Evolutionary conservation across 2,329 filamentous ascomycete genomes (phyloP), one percentile per base, ranked within the genome.

Genomic region (Verticillium alfalfae): DNA sequence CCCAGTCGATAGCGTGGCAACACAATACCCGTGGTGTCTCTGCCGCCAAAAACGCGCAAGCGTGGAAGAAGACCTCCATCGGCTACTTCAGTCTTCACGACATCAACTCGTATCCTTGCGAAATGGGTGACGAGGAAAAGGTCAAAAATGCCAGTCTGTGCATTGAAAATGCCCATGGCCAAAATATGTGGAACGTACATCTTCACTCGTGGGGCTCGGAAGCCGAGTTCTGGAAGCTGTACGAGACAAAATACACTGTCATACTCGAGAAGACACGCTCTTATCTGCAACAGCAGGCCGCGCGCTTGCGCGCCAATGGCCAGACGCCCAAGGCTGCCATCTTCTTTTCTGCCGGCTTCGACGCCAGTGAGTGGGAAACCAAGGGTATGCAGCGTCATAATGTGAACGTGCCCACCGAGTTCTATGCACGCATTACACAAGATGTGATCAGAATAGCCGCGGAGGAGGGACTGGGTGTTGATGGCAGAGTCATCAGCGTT

Each of bases 21-120:
- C 91, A 96, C 68, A 99, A 98, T 71, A 81, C 85, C 57, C 88
- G 90, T 64, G 86, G 89, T 49, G 73, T 79, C 3, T 79, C 77
- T 16, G 79, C 88, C 49, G 74, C 86, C 7, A 93, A 90, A 73
- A 94, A 91, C 70, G 86, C 88, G 1, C 82, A 89, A 1, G 79
- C 83, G 36, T 90, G 89, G 82, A 94, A 94, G 77, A 95, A 91
- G 78, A 88, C 89, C 0, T 88, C 90, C 0, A 95, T 98, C 68
- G 95, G 93, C 10, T 99, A 99, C 72, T 98, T 97, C 75, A 97
- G 93, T 73, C 75, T 99, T 54, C 95, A 99, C 73, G 95, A 99
- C 71, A 97, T 99, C 78, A 98, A 99, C 75, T 98, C 94, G 0
- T 99, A 96, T 70, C 95, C 96, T 0, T 99, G 95, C 72, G 95